Conservation (phyloP, 441 rosid genomes). For the Melastoma candidum region DNA sequence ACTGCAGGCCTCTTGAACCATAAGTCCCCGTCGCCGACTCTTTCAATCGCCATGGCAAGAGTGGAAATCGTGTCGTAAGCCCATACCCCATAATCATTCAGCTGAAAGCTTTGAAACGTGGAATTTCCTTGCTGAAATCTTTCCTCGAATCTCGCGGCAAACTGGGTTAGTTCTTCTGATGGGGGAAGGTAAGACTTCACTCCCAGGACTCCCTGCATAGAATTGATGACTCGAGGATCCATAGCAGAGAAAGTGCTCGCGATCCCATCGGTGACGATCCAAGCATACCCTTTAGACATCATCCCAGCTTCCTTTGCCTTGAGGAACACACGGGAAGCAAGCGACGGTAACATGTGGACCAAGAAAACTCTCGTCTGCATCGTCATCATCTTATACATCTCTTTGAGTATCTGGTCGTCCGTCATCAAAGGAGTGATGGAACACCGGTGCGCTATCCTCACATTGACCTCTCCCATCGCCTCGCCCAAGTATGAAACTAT, state of each 20-base stretch:
- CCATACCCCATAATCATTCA: conserved; percentile 24
- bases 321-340: conserved; percentile 19
- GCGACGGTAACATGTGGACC: conserved; percentile 25
- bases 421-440: conserved; percentile 19
- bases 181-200: conserved; percentile 14
- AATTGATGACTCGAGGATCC: conserved; percentile 1
- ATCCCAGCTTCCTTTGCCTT: conserved; percentile 24
- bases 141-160: conserved; percentile 20
- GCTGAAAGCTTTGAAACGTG: conserved; percentile 5
- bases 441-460: conserved; percentile 13
- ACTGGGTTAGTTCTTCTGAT: conserved; percentile 17
- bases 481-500: conserved; percentile 24
- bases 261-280: conserved; percentile 32
- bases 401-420: conserved; percentile 20
- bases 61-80: conserved; percentile 39
- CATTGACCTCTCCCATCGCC: conserved; percentile 19
- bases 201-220: conserved; percentile 30
- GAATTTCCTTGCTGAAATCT: conserved; percentile 4
- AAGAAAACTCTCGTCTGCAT: conserved; percentile 25
- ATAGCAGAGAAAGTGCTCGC: conserved; percentile 15
- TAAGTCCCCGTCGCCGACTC: conserved; percentile 1
- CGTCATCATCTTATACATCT: conserved; percentile 22
- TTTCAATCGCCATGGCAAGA: conserved; percentile 35
- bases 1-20: neutral
- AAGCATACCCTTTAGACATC: conserved; percentile 36